These are phyloP conservation scores for Candida montana DNA, from an alignment of 805 yeast genomes.

Conservation along the genomic window DNA sequence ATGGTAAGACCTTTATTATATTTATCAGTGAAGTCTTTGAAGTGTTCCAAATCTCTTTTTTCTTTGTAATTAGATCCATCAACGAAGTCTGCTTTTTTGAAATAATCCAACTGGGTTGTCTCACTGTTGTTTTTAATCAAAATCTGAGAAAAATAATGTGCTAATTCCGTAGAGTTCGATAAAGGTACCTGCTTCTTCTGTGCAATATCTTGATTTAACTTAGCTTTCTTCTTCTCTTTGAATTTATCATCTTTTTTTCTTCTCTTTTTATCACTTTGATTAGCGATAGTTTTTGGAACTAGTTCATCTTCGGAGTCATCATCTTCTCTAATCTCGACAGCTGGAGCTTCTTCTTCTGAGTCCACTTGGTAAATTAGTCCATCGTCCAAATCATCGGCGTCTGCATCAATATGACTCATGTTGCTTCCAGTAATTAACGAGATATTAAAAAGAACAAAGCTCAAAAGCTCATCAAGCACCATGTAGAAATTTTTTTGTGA, in stretches of 20 bases:
- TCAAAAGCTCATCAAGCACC: background rate
- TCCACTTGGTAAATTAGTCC: slow-evolving; percentile 60
- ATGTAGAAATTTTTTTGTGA: background rate
- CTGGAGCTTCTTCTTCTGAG: slow-evolving; percentile 34
- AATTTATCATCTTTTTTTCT: slow-evolving; percentile 37
- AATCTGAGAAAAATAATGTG: slow-evolving; percentile 60
- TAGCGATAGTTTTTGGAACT: slow-evolving; percentile 5
- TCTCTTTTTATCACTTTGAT: slow-evolving; percentile 18
- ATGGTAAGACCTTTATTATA: slow-evolving; percentile 42
- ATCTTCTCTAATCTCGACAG: slow-evolving; percentile 28
- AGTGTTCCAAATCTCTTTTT: slow-evolving; percentile 49
- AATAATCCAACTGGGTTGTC: slow-evolving; percentile 69
- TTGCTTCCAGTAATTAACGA: too few species aligned
- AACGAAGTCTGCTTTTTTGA: slow-evolving; percentile 50
- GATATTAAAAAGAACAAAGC: too few species aligned
- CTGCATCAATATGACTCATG: slow-evolving; percentile 29
- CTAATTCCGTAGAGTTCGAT: slow-evolving; percentile 53
- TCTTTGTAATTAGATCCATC: slow-evolving; percentile 56
- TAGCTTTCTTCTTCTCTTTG: slow-evolving; percentile 59
- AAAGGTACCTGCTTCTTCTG: slow-evolving; percentile 51
- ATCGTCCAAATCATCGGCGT: slow-evolving; percentile 79
- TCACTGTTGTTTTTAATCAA: slow-evolving; percentile 59
- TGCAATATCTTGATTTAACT: slow-evolving; percentile 58
- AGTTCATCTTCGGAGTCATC: slow-evolving; percentile 24
- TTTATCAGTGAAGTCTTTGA: slow-evolving; percentile 47